Percentiles rank a stretch among this genome's conserved stretches.
Evolutionary conservation across 2,329 filamentous ascomycete genomes (phyloP).

Genomic region (Exserohilum turcica): DNA sequence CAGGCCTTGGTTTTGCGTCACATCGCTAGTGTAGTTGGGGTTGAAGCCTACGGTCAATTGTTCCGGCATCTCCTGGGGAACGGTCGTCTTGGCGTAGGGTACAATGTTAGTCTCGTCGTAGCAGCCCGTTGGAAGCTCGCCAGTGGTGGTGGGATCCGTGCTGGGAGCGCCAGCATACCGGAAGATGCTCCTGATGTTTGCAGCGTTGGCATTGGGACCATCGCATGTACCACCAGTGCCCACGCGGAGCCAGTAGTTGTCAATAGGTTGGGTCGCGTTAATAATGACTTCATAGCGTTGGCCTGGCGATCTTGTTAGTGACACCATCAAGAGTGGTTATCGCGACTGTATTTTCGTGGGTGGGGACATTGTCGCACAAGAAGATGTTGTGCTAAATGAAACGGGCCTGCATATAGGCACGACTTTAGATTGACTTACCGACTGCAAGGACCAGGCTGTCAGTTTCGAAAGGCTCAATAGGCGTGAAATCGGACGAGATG

Average conservation of each 20-base stretch:
- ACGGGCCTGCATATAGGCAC: background rate
- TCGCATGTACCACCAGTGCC: conserved; percentile 44
- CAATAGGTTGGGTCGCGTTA: conserved; percentile 36
- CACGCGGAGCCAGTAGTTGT: conserved; percentile 46
- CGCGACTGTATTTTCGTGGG: conserved; percentile 16
- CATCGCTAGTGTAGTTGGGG: conserved; percentile 26
- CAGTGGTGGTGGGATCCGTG: conserved; percentile 35
- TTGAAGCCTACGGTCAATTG: conserved; percentile 34
- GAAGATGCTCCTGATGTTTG: conserved; percentile 50
- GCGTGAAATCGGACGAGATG: conserved; percentile 52
- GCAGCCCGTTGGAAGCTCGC: conserved; percentile 47
- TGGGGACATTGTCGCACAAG: conserved; percentile 9
- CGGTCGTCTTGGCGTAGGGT: conserved; percentile 46
- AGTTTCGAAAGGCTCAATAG: conserved; percentile 50
- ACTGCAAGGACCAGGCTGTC: conserved; percentile 43
- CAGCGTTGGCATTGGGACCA: conserved; percentile 41
- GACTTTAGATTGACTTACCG: conserved; percentile 33
- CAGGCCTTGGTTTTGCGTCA: conserved; percentile 27
- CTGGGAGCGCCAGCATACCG: conserved; percentile 46
- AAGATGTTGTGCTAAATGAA: conserved; percentile 5
- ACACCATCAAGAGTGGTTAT: conserved; percentile 8
- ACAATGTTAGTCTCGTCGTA: conserved; percentile 49
- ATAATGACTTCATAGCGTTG: conserved; percentile 51
- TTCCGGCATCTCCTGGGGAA: conserved; percentile 35
- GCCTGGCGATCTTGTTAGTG: conserved; percentile 35